Evolutionary conservation across 768 basidiomycete genomes (phyloP), one percentile per base, ranked within the genome.

Genomic region (Pleurotus cornucopiae): DNA sequence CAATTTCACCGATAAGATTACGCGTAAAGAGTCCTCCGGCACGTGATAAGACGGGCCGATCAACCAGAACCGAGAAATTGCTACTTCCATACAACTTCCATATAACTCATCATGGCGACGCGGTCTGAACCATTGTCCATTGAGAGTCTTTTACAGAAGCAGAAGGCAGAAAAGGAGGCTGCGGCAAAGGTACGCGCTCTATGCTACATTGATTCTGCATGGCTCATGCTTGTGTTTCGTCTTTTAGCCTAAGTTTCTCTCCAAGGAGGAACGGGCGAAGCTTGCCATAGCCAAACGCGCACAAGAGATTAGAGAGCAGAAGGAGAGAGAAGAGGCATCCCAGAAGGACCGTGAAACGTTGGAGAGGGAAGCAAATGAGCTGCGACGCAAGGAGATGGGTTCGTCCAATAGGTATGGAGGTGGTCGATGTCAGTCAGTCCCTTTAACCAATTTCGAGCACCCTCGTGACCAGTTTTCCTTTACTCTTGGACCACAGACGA

Each of bases 231-330:
- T 48, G 59, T 23, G 60, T 59, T 56, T 6, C 25, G 43, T 58
- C 11, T 48, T 56, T 34, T 71, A 98, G 94, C 96, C 96, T 37
- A 96, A 85, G 71, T 98, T 98, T 75, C 77, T 98, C 12, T 84
- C 91, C 2, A 98, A 91, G 71, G 91, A 94, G 61, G 91, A 97
- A 64, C 84, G 96, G 48, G 92, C 91, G 14, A 84, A 84, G 65
- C 72, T 97, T 37, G 96, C 96, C 2, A 89, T 98, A 58, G 85
- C 87, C 13, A 90, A 91, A 63, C 86, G 96, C 12, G 81, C 86
- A 16, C 81, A 88, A 57, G 95, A 98, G 67, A 88, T 98, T 40
- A 80, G 75, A 49, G 84, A 84, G 44, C 81, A 91, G 64, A 85
- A 78, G 58, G 84, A 82, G 54, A 80, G 76, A 48, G 86, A 88